These are phyloP conservation scores for Aspergillus leporis DNA, from an alignment of 495 filamentous ascomycete species.

Conservation along the genomic window DNA sequence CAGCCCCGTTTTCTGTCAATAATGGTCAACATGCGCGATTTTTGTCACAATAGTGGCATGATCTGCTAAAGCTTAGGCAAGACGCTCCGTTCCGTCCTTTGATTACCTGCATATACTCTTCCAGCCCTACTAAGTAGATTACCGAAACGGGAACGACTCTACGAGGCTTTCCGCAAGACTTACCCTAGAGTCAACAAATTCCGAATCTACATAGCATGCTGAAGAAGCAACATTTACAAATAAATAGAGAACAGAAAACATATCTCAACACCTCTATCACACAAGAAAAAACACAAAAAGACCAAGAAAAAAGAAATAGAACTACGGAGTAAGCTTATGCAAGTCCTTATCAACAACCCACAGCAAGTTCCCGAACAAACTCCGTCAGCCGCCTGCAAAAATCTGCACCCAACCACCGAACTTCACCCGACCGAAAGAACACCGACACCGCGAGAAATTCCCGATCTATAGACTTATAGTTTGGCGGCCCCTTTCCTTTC, in stretches of 20 bases:
- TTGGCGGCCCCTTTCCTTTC: background rate
- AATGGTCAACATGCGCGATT: background rate
- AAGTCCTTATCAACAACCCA: no score
- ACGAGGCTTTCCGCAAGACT: no score
- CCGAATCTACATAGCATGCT: background rate
- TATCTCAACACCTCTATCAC: no score
- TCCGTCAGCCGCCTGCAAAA: background rate
- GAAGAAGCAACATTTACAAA: background rate
- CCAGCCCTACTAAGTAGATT: background rate
- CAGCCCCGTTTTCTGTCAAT: background rate
- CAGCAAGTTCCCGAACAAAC: background rate
- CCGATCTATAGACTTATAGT: constrained; percentile 14
- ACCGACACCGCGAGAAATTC: constrained; percentile 17
- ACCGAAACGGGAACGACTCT: background rate
- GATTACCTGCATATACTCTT: background rate
- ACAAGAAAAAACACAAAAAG: no score
- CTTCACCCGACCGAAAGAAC: constrained; percentile 15
- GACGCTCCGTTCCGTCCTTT: background rate
- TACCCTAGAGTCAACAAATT: no score
- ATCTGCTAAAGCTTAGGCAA: background rate
- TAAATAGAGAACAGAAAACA: background rate
- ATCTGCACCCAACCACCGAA: constrained; percentile 10
- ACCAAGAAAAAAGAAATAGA: background rate
- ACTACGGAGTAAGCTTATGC: background rate
- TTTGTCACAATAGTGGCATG: background rate